Conservation (phyloP, 164 flowering plant species). For the Pachysandra terminalis region DNA sequence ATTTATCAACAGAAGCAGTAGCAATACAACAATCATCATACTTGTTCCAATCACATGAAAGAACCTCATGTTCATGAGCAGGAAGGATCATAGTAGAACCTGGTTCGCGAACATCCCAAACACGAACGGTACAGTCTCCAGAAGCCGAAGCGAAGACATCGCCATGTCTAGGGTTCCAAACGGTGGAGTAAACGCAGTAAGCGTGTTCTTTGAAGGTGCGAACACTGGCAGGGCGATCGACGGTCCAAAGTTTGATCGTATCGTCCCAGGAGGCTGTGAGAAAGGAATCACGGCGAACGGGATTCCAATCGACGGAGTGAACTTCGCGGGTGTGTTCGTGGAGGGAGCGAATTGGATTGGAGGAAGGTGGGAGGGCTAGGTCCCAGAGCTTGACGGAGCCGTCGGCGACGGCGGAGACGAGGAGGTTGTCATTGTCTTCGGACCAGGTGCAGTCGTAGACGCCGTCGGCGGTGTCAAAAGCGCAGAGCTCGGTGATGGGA, state of each 20-base stretch:
- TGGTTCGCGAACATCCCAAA: slow-evolving; percentile 95
- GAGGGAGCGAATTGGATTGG: slow-evolving; percentile 76
- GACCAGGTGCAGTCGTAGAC: slow-evolving; percentile 91
- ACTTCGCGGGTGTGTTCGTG: slow-evolving; percentile 90
- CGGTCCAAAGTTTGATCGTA: slow-evolving; percentile 78
- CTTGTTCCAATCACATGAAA: slow-evolving; percentile 89
- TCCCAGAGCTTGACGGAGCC: slow-evolving; percentile 92
- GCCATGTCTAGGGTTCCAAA: slow-evolving; percentile 90
- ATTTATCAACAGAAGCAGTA: slow-evolving; percentile 75
- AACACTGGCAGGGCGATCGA: slow-evolving; percentile 70
- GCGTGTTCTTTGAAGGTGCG: slow-evolving; percentile 92
- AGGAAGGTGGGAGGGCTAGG: slow-evolving; percentile 59
- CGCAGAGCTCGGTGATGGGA: slow-evolving; percentile 41
- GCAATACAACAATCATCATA: slow-evolving; percentile 76
- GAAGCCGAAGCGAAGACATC: slow-evolving; percentile 94
- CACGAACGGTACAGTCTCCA: slow-evolving; percentile 81
- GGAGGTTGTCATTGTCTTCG: slow-evolving; percentile 79
- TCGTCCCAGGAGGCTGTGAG: slow-evolving; percentile 89
- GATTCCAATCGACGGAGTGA: slow-evolving; percentile 79
- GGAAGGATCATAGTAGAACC: slow-evolving; percentile 72
- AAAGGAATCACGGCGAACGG: slow-evolving; percentile 84
- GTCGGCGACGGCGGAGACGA: slow-evolving; percentile 83
- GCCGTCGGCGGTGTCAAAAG: slow-evolving; percentile 90
- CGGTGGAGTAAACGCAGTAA: slow-evolving; percentile 76
- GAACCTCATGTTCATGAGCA: slow-evolving; percentile 74